These are phyloP conservation scores for Magnolia officinalis DNA, from an alignment of 164 flowering plant genomes.

Conservation along the genomic window DNA sequence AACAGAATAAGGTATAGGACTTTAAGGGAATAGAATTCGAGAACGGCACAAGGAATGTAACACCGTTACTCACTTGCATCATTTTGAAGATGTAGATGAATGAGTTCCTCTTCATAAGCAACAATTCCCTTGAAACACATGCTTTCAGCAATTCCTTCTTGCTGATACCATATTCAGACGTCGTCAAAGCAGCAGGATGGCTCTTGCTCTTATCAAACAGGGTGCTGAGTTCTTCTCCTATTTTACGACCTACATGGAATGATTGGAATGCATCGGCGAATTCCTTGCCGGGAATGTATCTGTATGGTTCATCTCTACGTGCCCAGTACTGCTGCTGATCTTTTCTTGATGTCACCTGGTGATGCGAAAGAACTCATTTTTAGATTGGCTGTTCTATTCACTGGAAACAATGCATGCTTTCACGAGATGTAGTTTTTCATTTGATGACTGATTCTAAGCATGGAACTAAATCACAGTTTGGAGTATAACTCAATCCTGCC, in stretches of 20 bases:
- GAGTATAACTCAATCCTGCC: too few species aligned
- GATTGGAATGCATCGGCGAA: constrained; percentile 55
- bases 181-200: constrained; percentile 58
- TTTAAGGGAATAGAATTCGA: neutral
- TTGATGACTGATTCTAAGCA: too few species aligned
- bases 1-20: neutral
- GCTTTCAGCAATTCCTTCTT: constrained; percentile 55
- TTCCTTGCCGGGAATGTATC: constrained; percentile 39
- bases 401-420: too few species aligned
- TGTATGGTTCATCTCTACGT: constrained; percentile 35
- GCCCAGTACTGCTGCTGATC: constrained; percentile 72
- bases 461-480: too few species aligned
- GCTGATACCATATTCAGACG: constrained; percentile 44
- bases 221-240: constrained; percentile 38
- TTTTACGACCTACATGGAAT: constrained; percentile 44
- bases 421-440: too few species aligned
- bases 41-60: neutral
- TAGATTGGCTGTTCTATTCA: too few species aligned
- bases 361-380: neutral
- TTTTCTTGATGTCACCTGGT: constrained; percentile 66
- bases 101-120: constrained; percentile 69
- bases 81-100: constrained; percentile 55
- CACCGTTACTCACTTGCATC: constrained; percentile 33
- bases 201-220: constrained; percentile 57
- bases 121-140: constrained; percentile 43